Base-by-base conservation (phyloP, 805 yeast species). In the Zygosaccharomyces bisporus region DNA sequence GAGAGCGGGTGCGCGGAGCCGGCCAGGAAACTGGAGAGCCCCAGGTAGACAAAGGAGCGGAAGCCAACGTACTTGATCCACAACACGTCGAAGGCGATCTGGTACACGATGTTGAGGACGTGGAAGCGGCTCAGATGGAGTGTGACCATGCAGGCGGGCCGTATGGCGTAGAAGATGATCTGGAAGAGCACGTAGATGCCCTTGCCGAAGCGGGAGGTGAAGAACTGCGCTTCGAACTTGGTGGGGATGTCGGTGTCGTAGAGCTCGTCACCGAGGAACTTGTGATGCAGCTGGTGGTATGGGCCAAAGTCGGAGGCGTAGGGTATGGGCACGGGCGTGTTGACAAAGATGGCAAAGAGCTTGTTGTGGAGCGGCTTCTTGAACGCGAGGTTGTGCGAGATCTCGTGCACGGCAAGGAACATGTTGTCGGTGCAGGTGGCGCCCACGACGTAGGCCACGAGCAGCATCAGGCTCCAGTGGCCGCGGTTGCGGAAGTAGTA, bases 1-100 rank as follows among this genome's bases (percentile, higher is more conserved):
- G 96, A 95, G 48, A 88, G 81, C 20, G 97, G 97, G 60, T 89
- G 97, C 60, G 86, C 71, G 0, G 95, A 86, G 2, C 97, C 97
- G 0, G 96, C 95, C 41, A 89, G 69, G 60, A 89, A 86, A 0
- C 95, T 82, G 31, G 90, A 81, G 63, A 83, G 68, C 19, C 89
- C 60, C 51, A 89, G 76, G 63, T 89, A 89, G 32, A 68, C 59
- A 33, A 85, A 63, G 0, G 93, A 66, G 47, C 79, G 76, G 69
- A 71, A 61, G 0, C 95, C 91, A 79, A 86, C 81, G 49, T 51
- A 59, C 21, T 62, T 68, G 17, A 86, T 77, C 48, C 89, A 68
- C 17, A 80, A 41, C 40, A 58, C 62, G 61, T 89, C 95, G 23
- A 76, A 79, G 1, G 64, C 37, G 1, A 83, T 46, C 58, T 88